Evolutionary conservation across 2,329 filamentous ascomycete species (phyloP).

Genomic region (Cryphonectria naterciae): DNA sequence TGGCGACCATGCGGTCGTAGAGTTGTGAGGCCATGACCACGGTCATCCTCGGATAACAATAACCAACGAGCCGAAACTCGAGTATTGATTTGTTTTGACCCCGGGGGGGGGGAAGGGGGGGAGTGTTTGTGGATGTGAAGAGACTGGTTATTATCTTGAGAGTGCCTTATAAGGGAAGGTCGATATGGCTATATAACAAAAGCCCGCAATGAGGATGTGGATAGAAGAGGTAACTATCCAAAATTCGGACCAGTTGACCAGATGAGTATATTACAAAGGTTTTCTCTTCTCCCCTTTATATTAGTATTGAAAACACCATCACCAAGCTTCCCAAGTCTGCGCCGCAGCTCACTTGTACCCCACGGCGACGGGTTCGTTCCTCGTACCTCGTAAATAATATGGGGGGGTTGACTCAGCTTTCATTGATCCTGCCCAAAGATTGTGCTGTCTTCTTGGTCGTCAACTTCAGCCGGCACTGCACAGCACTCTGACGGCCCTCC

Average conservation of each 20-base stretch:
- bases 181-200: background rate
- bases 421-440: background rate
- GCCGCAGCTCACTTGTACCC: background rate
- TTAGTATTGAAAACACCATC: background rate
- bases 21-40: conserved; percentile 19
- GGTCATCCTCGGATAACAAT: background rate
- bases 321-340: background rate
- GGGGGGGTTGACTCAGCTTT: background rate
- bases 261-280: background rate
- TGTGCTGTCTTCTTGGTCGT: background rate
- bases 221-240: background rate
- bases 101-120: no score
- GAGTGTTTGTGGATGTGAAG: no score
- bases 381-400: background rate
- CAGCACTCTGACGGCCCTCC: conserved; percentile 12
- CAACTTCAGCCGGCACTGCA: background rate
- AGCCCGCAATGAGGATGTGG: background rate
- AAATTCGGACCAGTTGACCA: background rate
- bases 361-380: background rate
- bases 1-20: conserved; percentile 18
- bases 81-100: no score
- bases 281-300: background rate
- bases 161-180: background rate
- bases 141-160: background rate
- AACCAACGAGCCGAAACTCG: background rate